Evolutionary conservation across 2,329 filamentous ascomycete genomes (phyloP).

Genomic region (Scopulariopsis brevicaulis): DNA sequence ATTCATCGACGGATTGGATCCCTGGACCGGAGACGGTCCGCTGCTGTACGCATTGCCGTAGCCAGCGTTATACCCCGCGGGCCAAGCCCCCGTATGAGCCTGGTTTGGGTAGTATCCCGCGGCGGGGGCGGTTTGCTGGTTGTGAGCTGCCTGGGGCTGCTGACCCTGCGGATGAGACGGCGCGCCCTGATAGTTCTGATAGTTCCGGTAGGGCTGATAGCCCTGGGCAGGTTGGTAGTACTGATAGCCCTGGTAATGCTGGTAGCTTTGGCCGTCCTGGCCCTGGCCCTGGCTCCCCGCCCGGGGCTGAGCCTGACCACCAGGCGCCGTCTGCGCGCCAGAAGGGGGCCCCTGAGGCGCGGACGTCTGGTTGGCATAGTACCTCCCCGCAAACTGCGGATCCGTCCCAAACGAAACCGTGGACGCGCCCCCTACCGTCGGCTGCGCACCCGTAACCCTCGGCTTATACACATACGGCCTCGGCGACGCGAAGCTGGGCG

Average conservation of each 20-base stretch:
- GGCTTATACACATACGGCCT: constrained; percentile 2
- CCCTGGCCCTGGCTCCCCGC: background rate
- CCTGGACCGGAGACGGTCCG: background rate
- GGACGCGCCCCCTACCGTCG: background rate
- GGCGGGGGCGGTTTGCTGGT: background rate
- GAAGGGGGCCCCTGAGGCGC: background rate
- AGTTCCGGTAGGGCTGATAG: background rate
- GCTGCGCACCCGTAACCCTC: background rate
- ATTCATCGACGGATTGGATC: background rate
- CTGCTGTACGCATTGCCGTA: background rate
- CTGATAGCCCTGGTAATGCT: background rate
- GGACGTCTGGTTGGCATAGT: background rate
- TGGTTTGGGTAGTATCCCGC: background rate
- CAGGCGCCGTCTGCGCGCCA: background rate
- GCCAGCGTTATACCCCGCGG: background rate
- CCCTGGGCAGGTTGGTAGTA: background rate
- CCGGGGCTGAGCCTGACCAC: background rate
- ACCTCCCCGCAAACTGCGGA: background rate
- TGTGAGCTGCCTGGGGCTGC: background rate
- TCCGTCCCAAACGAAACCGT: background rate
- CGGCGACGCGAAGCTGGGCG: background rate
- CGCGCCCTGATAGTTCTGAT: background rate
- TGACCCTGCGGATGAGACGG: background rate
- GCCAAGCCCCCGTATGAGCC: background rate
- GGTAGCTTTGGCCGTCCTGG: background rate